Evolutionary conservation across 306 rosid species (phyloP), one percentile per base, ranked within the genome.

Genomic region (Ormosia semicastrata): DNA sequence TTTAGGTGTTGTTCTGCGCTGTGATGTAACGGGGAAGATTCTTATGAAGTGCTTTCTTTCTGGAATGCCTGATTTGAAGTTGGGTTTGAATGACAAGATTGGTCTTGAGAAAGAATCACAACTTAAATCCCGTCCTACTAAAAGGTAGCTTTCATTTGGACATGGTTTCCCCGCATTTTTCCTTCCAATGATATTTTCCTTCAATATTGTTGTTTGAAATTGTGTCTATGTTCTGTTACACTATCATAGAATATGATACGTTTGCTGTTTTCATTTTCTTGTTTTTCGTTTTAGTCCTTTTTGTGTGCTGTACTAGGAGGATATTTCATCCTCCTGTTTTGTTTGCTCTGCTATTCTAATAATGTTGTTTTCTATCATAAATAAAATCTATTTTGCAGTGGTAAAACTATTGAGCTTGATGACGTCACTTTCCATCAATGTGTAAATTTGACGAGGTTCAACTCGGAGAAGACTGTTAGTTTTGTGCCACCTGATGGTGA

Each of bases 101-200:
- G 97, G 98, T 77, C 97, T 94, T n/a, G 98, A 94, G 90, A 94
- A 94, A 89, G 97, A 94, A 85, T 91, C 98, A 6, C 90, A 92
- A 84, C 76, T 92, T 71, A 92, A 92, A 87, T 81, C 97, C 72
- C 94, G 97, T 81, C 98, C 97, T 12, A 56, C 94, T 33, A 94
- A 94, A 87, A 92, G 98, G 98, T 94, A 71, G 66, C 50, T 73
- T 82, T 73, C 52, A 32, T 66, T 72, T 82, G 86, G 73, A 52
- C 54, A 50, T 71, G 54, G 41, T 34, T 81, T 57, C 18, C 67
- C 68, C 7, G 0, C 41, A 30, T 49, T 58, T 82, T 60, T 74
- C 65, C 14, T 46, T 70, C 7, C 8, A 12, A 54, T 43, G 62
- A 8, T 74, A 46, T 80, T 79, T 81, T 74, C 69, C 70, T 53